Evolutionary conservation across 257 asterid species (phyloP).

Genomic region (Sherardia arvensis): DNA sequence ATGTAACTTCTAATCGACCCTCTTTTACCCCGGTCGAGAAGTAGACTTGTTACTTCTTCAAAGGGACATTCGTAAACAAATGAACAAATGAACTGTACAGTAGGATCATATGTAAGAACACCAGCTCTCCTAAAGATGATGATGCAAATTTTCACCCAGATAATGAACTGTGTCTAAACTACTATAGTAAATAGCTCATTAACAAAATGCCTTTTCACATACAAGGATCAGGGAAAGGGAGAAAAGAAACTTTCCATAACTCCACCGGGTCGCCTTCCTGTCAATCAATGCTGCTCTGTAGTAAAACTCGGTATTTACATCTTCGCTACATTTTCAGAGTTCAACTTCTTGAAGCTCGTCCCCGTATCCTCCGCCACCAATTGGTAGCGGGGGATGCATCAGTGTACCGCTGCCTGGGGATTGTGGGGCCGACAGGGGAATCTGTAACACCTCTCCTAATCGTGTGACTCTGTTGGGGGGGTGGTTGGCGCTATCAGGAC

Average conservation of each 20-base stretch:
- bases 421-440: constrained; percentile 25
- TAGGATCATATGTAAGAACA: constrained; percentile 11
- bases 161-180: constrained; percentile 33
- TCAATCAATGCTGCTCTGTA: constrained; percentile 7
- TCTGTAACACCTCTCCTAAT: constrained; percentile 46
- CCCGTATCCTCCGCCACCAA: constrained; percentile 37
- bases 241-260: background rate
- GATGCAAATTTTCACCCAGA: constrained; percentile 10
- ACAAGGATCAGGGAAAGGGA: background rate
- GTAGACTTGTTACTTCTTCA: constrained; percentile 12
- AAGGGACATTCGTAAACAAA: constrained; percentile 29
- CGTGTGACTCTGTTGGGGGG: constrained; percentile 30
- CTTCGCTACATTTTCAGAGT: constrained; percentile 41
- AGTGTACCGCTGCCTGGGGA: constrained; percentile 25
- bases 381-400: constrained; percentile 19
- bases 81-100: constrained; percentile 55
- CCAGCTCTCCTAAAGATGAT: constrained; percentile 8
- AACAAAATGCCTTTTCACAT: constrained; percentile 13
- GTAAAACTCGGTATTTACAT: constrained; percentile 46
- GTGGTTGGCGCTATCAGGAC: constrained; percentile 17
- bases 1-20: background rate
- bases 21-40: constrained; percentile 5
- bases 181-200: constrained; percentile 29
- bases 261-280: constrained; percentile 6
- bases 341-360: constrained; percentile 95